Evolutionary conservation across 495 filamentous ascomycete species (phyloP), one percentile per base, ranked within the genome.

Genomic region (Xylaria intraflava): DNA sequence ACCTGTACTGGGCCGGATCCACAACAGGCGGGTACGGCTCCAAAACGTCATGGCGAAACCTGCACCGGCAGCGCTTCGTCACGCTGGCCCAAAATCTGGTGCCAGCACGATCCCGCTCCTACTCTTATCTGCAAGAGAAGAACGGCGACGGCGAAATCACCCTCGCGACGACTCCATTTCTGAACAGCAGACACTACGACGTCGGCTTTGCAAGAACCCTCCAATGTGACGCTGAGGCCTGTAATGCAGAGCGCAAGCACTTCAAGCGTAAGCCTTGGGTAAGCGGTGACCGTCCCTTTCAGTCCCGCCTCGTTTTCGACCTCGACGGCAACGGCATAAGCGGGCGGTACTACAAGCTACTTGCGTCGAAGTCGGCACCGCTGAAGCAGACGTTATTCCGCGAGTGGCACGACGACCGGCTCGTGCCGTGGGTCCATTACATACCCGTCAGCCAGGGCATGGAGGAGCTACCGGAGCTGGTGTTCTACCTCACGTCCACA

Each of bases 341-440:
- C 4, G 76, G 74, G 0, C 70, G 80, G 0, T 83, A 67, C 57
- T 72, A 75, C 53, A 71, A 67, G 12, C 66, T 82, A 6, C 65
- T 82, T 3, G 67, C 70, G 6, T 74, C 69, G 0, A 59, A 64
- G 11, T 67, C 66, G 16, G 56, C 62, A 1, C 69, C 70, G 2
- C 54, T 83, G 19, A 81, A 79, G 52, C 67, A 74, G 49, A 79
- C 71, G 0, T 42, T 79, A 3, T 65, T 80, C 12, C 62, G 69
- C n/a, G 80, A 83, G 61, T 82, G 78, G 80, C 80, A 81, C 53
- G 77, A 80, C 47, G 75, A 78, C 9, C 68, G 78, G 6, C 65
- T 82, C 17, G 38, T 73, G 12, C 75, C 79, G 0, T 82, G 80
- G 79, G 62, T 77, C 12, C 79, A 81, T 55, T 82, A 74, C 46